A percentile compares a stretch with the other conserved stretches of the same genome.
phyloP scores from a whole-genome alignment of 2,329 filamentous ascomycete genomes.

The Exophiala oligosperma region DNA sequence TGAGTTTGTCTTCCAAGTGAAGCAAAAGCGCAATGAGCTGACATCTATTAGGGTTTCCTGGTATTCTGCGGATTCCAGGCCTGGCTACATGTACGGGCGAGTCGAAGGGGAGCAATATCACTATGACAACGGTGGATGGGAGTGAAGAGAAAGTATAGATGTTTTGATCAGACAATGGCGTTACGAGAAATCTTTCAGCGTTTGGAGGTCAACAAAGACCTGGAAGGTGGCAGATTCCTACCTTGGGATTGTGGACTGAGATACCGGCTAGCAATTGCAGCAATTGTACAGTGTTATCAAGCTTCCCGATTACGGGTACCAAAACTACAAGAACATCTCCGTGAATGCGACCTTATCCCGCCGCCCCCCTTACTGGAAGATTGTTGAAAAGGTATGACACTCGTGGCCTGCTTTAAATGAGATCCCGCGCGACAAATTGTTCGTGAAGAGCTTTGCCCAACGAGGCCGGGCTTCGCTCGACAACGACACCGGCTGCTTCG shows the following conservation, averaged over 20 bases:
- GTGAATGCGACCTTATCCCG: neutral
- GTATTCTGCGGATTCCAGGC: conserved; percentile 91
- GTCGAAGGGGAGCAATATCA: conserved; percentile 78
- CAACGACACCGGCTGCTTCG: conserved; percentile 88
- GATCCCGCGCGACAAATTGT: conserved; percentile 93
- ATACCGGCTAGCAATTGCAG: neutral
- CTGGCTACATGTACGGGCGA: conserved; percentile 79
- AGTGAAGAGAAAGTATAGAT: neutral
- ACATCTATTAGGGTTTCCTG: conserved; percentile 69
- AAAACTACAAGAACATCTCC: conserved; percentile 10
- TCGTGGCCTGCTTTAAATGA: conserved; percentile 63
- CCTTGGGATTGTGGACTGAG: no score
- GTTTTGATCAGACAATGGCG: neutral
- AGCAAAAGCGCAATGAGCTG: conserved; percentile 6
- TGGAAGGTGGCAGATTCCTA: neutral
- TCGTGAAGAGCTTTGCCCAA: conserved; percentile 92
- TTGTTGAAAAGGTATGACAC: neutral
- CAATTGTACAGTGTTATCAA: conserved; percentile 20
- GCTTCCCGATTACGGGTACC: conserved; percentile 6
- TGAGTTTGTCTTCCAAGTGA: conserved; percentile 53
- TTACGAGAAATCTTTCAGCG: neutral
- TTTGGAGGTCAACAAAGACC: neutral
- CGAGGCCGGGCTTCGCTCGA: conserved; percentile 88
- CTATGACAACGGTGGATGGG: conserved; percentile 42
- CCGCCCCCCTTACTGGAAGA: conserved; percentile 2